Evolutionary conservation across 228 moss, liverwort and hornwort species (phyloP), one percentile per base, ranked within the genome.

Genomic region (Sphagnum fallax): DNA sequence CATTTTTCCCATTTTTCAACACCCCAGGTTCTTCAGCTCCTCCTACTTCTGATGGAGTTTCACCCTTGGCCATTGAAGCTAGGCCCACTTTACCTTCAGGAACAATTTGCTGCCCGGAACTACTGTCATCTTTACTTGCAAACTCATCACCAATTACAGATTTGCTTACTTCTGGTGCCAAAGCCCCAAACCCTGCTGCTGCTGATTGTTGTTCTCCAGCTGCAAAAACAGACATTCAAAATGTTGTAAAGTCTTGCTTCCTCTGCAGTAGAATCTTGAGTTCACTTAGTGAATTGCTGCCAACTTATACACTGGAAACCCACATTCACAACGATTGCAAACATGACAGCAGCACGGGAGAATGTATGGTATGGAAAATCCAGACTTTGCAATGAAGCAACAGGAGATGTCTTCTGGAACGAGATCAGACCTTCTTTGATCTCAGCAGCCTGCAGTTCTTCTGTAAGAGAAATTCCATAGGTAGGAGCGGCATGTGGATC

Each of bases 391-490:
- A 32, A 32, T 32, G 32, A 32, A 32, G 32, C 32, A 32, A 32
- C 32, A 32, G 32, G 32, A 32, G 32, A 32, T 32, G 32, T 32
- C 32, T 32, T 32, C 32, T 32, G 32, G 32, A 32, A 32, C 2
- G 32, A 32, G 32, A 32, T 32, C 32, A 32, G 32, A 76, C 78
- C 77, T 67, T 77, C 79, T 67, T 74, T 86, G 11, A 80, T 74
- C 49, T 85, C 16, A 73, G 86, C 88, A 52, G 94, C 94, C 73
- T 88, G 80, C 5, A 61, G 68, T 70, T 92, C 92, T 81, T 92
- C 87, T 11, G 80, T 75, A 4, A 94, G 82, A 47, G 94, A 80
- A 32, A 94, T 57, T 64, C 91, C 88, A 51, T 84, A 81, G 18
- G 75, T 55, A 2, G 78, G 76, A 50, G 83, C 87, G 7, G 87